These are phyloP conservation scores for Flueggea neowawraea DNA, from an alignment of 441 rosid species.

Conservation along the genomic window DNA sequence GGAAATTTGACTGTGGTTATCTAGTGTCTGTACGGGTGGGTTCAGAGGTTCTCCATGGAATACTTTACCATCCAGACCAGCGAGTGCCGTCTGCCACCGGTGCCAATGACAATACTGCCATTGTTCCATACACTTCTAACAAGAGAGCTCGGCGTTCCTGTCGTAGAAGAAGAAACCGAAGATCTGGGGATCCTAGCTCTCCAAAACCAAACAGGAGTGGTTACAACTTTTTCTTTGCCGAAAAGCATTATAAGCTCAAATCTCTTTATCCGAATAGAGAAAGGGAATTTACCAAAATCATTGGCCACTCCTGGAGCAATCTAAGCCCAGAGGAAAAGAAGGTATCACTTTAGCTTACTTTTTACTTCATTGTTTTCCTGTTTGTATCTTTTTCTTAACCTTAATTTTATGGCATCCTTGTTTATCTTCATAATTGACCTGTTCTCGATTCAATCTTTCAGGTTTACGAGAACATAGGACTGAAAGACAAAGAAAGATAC, in stretches of 20 bases:
- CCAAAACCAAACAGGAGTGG: constrained; percentile 99
- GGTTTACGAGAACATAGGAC: constrained; percentile 93
- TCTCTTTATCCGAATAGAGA: constrained; percentile 80
- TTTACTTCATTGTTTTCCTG: no score
- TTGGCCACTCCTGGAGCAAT: constrained; percentile 89
- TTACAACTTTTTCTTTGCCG: constrained; percentile 95
- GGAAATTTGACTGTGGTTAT: constrained; percentile 95
- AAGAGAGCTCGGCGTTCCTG: constrained; percentile 16
- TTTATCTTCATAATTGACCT: neutral
- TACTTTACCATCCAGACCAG: constrained; percentile 71
- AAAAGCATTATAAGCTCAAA: constrained; percentile 84
- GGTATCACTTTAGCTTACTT: constrained; percentile 29
- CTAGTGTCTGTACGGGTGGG: constrained; percentile 78
- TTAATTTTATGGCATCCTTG: neutral
- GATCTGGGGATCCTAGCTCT: constrained; percentile 81
- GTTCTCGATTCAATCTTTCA: constrained; percentile 15
- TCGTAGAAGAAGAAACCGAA: constrained; percentile 51
- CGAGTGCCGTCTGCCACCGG: constrained; percentile 28
- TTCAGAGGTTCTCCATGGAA: constrained; percentile 74
- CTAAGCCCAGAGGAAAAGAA: constrained; percentile 71
- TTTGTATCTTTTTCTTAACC: neutral
- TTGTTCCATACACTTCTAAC: constrained; percentile 30
- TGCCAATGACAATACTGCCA: constrained; percentile 16
- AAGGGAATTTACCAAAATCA: constrained; percentile 91
- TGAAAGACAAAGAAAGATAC: constrained; percentile 91